These are phyloP conservation scores for Kingdonia uniflora DNA, from an alignment of 164 flowering plant species.

Conservation along the genomic window DNA sequence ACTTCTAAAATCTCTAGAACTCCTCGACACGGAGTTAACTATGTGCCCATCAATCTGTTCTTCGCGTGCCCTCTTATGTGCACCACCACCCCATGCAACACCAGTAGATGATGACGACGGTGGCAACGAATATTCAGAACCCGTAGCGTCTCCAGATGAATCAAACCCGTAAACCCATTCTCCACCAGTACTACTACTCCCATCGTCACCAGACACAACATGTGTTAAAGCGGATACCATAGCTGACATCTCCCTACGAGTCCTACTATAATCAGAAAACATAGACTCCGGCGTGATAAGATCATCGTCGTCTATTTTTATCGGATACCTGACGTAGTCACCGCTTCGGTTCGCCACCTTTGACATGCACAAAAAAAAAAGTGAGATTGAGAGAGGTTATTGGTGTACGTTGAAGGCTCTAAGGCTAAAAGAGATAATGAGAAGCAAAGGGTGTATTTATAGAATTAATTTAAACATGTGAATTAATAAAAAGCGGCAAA, in stretches of 20 bases:
- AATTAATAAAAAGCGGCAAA: background rate
- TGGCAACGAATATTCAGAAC: background rate
- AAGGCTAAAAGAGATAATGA: background rate
- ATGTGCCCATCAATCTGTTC: conserved; percentile 18
- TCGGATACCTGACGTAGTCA: conserved; percentile 5
- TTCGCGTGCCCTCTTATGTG: conserved; percentile 34
- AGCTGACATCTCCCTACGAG: conserved; percentile 33
- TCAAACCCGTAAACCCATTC: conserved; percentile 4
- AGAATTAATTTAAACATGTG: background rate
- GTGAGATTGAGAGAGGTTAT: too few species aligned
- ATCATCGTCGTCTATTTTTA: background rate
- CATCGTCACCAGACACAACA: conserved; percentile 36
- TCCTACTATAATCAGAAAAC: conserved; percentile 17
- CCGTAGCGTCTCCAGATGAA: conserved; percentile 5
- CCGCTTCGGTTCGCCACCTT: conserved; percentile 40
- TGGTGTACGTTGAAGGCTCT: too few species aligned
- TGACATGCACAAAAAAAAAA: conserved; percentile 13
- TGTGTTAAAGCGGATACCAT: conserved; percentile 48
- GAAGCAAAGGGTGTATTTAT: background rate
- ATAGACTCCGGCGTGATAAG: conserved; percentile 5
- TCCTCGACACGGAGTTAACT: conserved; percentile 13
- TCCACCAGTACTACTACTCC: background rate
- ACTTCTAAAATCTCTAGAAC: conserved; percentile 17
- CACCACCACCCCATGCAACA: conserved; percentile 15
- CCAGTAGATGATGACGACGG: conserved; percentile 10